Evolutionary conservation across 2,329 filamentous ascomycete genomes (phyloP), one percentile per base, ranked within the genome.

Genomic region (Geoglossum cookeanum): DNA sequence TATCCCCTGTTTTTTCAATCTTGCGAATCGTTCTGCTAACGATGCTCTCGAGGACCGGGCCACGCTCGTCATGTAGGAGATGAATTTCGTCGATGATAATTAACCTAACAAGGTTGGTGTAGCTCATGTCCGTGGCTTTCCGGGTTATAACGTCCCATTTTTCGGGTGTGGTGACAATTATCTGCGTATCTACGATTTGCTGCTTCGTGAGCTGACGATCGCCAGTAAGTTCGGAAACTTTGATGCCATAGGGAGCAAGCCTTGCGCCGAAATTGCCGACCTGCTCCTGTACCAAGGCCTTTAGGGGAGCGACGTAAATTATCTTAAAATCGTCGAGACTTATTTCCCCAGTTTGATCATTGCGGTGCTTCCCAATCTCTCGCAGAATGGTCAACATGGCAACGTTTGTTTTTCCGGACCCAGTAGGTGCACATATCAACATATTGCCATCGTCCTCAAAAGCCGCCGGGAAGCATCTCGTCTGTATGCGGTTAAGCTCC

Each of bases 71-170:
- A 69, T 98, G 92, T 55, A 98, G 80, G 66, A 98, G 74, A 75
- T 98, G 92, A 63, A 98, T 97, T 71, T 98, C 92, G 65, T 98
- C 92, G 60, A 98, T 97, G 67, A 96, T 90, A 58, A 98, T 84
- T 9, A 98, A 78, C 44, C 91, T 84, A 30, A 98, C 92, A n/a
- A 98, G 79, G 64, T 94, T 94, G 15, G 90, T 98, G 70, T 98
- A 98, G 64, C 89, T 94, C 57, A 92, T 80, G 68, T 98, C 94
- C 1, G 91, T 96, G 5, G 91, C 90, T 71, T 98, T 98, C 71
- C 94, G 82, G 4, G 94, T 98, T 64, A 98, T 96, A 63, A 98
- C 91, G 70, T 98, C 92, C 86, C 89, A 98, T 72, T 98, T 98
- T 71, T 98, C 92, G 22, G 92, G 92, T 0, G 92, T 98, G 0